Percentiles rank a stretch among this genome's conserved stretches.
phyloP scores from a whole-genome alignment of 352 stramenopile genomes.

The Phytopythium kandeliae region DNA sequence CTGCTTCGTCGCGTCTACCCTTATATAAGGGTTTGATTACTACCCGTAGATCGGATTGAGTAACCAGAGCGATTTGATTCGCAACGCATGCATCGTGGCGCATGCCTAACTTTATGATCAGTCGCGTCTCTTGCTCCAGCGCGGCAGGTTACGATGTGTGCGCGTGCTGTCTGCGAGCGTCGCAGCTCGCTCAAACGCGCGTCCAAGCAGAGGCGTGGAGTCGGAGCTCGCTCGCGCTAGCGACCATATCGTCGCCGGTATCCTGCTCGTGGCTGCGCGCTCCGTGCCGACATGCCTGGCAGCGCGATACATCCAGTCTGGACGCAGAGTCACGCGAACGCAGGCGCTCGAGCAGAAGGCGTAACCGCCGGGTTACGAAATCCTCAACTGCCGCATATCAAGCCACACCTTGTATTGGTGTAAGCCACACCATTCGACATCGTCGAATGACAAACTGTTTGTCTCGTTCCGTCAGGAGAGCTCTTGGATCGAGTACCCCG shows the following conservation, averaged over 20 bases:
- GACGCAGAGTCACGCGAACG: constrained; percentile 5
- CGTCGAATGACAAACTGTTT: too few relatives aligned
- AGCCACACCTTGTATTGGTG: too few relatives aligned
- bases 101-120: neutral
- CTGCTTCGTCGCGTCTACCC: neutral
- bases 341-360: neutral
- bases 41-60: neutral
- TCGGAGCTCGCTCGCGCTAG: too few relatives aligned
- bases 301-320: neutral
- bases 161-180: too few relatives aligned
- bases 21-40: neutral
- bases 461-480: too few relatives aligned
- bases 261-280: too few relatives aligned
- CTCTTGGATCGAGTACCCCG: too few relatives aligned
- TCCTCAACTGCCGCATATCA: neutral
- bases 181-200: neutral
- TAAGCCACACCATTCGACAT: too few relatives aligned
- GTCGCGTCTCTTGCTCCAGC: neutral
- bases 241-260: too few relatives aligned
- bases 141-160: neutral
- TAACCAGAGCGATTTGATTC: constrained; percentile 1
- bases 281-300: neutral
- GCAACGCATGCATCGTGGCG: neutral
- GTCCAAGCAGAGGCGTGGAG: too few relatives aligned
- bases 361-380: neutral